phyloP scores from a whole-genome alignment of 257 asterid genomes.

The Cinchona pubescens region DNA sequence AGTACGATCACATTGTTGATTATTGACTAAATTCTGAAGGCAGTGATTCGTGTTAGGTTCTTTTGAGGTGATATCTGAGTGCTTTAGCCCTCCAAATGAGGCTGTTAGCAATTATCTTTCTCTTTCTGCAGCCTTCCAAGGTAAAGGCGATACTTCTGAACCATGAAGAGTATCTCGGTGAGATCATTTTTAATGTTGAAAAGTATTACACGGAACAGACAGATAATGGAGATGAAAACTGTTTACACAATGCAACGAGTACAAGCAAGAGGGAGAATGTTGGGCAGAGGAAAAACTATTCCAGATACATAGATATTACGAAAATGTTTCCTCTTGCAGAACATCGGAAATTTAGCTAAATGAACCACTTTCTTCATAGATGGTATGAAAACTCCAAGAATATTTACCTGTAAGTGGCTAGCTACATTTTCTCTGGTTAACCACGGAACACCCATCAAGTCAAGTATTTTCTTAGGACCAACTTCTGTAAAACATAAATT shows the following conservation, averaged over 20 bases:
- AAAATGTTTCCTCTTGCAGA: neutral
- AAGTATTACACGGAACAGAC: neutral
- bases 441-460: constrained; percentile 87
- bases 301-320: no score
- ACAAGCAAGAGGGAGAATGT: neutral
- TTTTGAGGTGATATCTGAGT: constrained; percentile 34
- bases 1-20: constrained; percentile 22
- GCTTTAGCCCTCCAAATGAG: constrained; percentile 41
- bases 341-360: neutral
- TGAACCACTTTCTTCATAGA: neutral
- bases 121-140: constrained; percentile 72
- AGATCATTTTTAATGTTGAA: neutral
- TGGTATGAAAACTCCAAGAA: neutral
- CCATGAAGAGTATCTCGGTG: constrained; percentile 16
- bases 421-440: constrained; percentile 88
- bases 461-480: constrained; percentile 91
- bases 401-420: constrained; percentile 81
- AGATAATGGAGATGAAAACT: neutral
- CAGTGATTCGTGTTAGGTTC: constrained; percentile 34
- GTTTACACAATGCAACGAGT: neutral
- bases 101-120: constrained; percentile 49
- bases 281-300: neutral
- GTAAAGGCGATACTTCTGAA: constrained; percentile 88
- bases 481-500: constrained; percentile 50
- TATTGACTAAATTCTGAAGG: constrained; percentile 28